Conservation (phyloP, 352 stramenopile species). For the Aphanomyces cochlioides region DNA sequence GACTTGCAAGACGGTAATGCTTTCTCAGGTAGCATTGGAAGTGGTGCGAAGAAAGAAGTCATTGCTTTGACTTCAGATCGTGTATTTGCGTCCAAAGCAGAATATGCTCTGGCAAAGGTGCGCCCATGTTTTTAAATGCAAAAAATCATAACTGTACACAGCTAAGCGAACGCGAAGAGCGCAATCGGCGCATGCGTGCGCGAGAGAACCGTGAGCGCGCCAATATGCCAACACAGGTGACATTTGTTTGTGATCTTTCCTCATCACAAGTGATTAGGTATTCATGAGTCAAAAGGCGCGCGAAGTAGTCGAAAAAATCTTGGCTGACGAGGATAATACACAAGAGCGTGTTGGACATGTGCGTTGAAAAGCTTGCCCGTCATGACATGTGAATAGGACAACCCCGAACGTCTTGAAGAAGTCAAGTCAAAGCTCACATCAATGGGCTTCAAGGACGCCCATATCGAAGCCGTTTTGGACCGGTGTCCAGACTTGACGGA, state of each 20-base stretch:
- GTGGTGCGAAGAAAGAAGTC: conserved; percentile 31
- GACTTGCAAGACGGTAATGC: conserved; percentile 29
- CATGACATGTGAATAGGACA: conserved; percentile 18
- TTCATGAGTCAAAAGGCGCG: conserved; percentile 88
- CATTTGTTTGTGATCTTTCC: neutral
- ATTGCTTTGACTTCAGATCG: conserved; percentile 61
- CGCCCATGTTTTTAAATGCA: conserved; percentile 35
- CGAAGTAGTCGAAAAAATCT: conserved; percentile 82
- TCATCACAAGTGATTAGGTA: conserved; percentile 42
- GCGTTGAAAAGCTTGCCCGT: conserved; percentile 39
- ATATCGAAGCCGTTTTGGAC: conserved; percentile 51
- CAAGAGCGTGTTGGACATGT: conserved; percentile 28
- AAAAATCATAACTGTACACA: neutral
- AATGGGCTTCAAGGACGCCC: conserved; percentile 52
- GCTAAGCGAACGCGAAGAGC: conserved; percentile 36
- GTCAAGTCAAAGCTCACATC: conserved; percentile 40
- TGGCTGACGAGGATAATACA: conserved; percentile 44
- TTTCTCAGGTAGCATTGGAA: conserved; percentile 13
- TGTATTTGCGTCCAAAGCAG: conserved; percentile 69
- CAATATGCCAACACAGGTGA: conserved; percentile 67
- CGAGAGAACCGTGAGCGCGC: conserved; percentile 90
- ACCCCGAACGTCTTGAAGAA: conserved; percentile 34
- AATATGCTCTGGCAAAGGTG: conserved; percentile 60
- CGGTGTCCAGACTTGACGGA: conserved; percentile 32
- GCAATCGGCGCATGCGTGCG: conserved; percentile 74